These are phyloP conservation scores for Kalmanozyma brasiliensis DNA, from an alignment of 1,284 basidiomycete species.

Conservation along the genomic window DNA sequence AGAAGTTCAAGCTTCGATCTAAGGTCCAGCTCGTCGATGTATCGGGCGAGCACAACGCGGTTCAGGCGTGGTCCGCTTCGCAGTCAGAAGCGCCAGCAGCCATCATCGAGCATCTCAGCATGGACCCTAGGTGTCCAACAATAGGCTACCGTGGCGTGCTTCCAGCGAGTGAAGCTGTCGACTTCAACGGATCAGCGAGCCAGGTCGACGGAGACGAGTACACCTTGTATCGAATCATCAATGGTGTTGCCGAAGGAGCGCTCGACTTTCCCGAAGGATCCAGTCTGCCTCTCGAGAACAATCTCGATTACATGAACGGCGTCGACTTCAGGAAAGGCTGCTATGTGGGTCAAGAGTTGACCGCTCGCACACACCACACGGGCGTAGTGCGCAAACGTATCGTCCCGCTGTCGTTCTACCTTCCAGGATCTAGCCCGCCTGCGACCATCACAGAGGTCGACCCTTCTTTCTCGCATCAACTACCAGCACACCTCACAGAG, in stretches of 20 bases:
- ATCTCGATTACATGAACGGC: constrained; percentile 91
- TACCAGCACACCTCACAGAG: constrained; percentile 32
- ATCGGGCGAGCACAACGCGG: constrained; percentile 79
- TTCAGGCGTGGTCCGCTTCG: constrained; percentile 77
- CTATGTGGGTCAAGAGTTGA: constrained; percentile 97
- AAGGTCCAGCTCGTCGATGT: constrained; percentile 84
- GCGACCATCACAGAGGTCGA: constrained; percentile 10
- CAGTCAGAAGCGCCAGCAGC: background rate
- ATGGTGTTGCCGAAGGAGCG: constrained; percentile 88
- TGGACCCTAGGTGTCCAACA: constrained; percentile 47
- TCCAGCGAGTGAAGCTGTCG: background rate
- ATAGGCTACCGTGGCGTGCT: constrained; percentile 58
- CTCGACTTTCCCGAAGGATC: constrained; percentile 80
- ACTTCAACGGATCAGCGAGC: background rate
- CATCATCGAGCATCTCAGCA: constrained; percentile 7
- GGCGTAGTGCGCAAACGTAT: constrained; percentile 92
- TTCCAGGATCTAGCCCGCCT: constrained; percentile 9
- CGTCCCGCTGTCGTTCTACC: constrained; percentile 74
- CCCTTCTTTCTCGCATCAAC: background rate
- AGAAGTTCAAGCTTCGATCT: constrained; percentile 86
- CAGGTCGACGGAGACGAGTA: constrained; percentile 70
- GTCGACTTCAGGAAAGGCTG: constrained; percentile 98
- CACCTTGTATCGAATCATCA: constrained; percentile 79
- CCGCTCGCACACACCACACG: constrained; percentile 94
- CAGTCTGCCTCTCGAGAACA: constrained; percentile 91